Evolutionary conservation across 2,329 filamentous ascomycete species (phyloP).

Genomic region (Anisogramma anomala): DNA sequence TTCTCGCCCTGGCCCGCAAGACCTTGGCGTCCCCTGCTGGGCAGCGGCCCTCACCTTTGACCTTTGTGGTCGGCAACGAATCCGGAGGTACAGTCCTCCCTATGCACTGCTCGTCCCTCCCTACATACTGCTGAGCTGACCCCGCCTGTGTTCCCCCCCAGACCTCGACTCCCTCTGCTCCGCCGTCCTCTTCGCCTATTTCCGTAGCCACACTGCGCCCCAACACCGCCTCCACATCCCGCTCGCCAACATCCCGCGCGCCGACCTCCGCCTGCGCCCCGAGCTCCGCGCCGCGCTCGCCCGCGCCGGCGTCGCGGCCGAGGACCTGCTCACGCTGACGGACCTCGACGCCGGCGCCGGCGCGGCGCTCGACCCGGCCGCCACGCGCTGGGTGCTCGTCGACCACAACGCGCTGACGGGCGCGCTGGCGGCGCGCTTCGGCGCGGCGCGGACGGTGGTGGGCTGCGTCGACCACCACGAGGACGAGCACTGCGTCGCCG

Average conservation of each 20-base stretch:
- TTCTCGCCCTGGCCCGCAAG: slow-evolving; percentile 38
- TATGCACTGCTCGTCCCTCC: too few relatives aligned
- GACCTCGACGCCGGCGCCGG: slow-evolving; percentile 34
- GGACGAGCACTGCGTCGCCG: slow-evolving; percentile 49
- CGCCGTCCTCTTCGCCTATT: slow-evolving; percentile 61
- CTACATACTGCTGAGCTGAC: neutral
- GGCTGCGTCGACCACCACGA: slow-evolving; percentile 71
- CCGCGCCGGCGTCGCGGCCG: slow-evolving; percentile 44
- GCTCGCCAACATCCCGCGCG: slow-evolving; percentile 56
- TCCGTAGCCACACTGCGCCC: slow-evolving; percentile 46
- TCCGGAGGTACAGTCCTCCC: slow-evolving; percentile 54
- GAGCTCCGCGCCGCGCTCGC: slow-evolving; percentile 58
- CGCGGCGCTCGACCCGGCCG: slow-evolving; percentile 34
- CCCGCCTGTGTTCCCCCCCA: slow-evolving; percentile 23
- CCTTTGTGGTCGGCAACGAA: slow-evolving; percentile 56
- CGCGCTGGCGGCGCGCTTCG: slow-evolving; percentile 41
- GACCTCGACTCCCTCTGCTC: slow-evolving; percentile 74
- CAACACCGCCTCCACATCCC: slow-evolving; percentile 53
- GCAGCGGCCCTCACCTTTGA: slow-evolving; percentile 37
- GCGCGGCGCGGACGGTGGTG: slow-evolving; percentile 34
- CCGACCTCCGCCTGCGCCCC: slow-evolving; percentile 59
- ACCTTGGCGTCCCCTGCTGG: slow-evolving; percentile 33
- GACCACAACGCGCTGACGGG: slow-evolving; percentile 70
- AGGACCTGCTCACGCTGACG: slow-evolving; percentile 52
- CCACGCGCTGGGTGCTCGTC: slow-evolving; percentile 61